A percentile compares a stretch with the other conserved stretches of the same genome.
phyloP scores from a whole-genome alignment of 352 stramenopile species.

The Globisporangium abappressorium region DNA sequence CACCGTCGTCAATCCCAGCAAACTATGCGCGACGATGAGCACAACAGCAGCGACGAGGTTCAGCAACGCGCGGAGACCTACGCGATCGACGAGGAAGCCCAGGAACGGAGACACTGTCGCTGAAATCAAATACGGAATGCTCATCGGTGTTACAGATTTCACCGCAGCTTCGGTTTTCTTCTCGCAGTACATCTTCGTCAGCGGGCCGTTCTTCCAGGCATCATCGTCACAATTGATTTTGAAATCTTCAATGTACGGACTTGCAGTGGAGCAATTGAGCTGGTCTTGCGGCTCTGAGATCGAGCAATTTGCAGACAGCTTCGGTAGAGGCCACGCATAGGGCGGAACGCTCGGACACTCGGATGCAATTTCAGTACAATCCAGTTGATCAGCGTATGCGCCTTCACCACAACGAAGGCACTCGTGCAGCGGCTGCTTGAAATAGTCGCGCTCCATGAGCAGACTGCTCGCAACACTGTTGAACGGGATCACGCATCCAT shows the following conservation, averaged over 20 bases:
- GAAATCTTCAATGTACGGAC: conserved; percentile 59
- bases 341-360: conserved; percentile 63
- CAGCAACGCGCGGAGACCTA: conserved; percentile 83
- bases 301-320: conserved; percentile 66
- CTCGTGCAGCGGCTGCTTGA: conserved; percentile 48
- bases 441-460: conserved; percentile 90
- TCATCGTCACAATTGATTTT: conserved; percentile 82
- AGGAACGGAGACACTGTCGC: conserved; percentile 87
- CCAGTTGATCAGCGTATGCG: conserved; percentile 41
- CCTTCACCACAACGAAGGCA: conserved; percentile 60
- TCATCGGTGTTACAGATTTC: conserved; percentile 86
- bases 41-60: conserved; percentile 70
- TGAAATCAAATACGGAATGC: conserved; percentile 92
- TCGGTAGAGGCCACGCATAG: conserved; percentile 67
- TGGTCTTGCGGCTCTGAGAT: conserved; percentile 64
- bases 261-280: conserved; percentile 46
- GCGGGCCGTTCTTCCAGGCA: conserved; percentile 61
- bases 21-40: conserved; percentile 82
- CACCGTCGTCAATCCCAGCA: conserved; percentile 53
- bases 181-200: conserved; percentile 56
- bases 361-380: conserved; percentile 48
- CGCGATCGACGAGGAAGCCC: conserved; percentile 88
- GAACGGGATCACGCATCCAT: conserved; percentile 93
- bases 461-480: conserved; percentile 93
- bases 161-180: conserved; percentile 61